Conservation (phyloP, 805 yeast species). For the Saccharomyces paradoxus region DNA sequence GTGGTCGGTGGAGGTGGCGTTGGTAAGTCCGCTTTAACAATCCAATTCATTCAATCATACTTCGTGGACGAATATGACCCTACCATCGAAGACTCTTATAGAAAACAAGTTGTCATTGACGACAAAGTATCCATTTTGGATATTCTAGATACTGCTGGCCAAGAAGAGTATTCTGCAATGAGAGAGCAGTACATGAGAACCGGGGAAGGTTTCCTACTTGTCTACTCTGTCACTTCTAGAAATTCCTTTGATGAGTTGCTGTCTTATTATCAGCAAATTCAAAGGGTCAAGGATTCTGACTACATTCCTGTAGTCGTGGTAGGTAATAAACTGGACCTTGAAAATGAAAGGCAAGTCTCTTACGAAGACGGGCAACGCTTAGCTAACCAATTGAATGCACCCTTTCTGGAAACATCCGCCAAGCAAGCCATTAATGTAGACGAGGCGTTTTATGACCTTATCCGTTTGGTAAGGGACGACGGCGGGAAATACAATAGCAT, state of each 20-base stretch:
- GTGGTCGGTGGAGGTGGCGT: slow-evolving; percentile 99
- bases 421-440: slow-evolving; percentile 87
- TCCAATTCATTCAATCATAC: slow-evolving; percentile 87
- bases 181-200: slow-evolving; percentile 92
- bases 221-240: slow-evolving; percentile 79
- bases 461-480: slow-evolving; percentile 44
- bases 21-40: slow-evolving; percentile 93
- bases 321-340: slow-evolving; percentile 73
- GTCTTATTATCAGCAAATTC: slow-evolving; percentile 71
- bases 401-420: slow-evolving; percentile 88
- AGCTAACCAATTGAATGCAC: slow-evolving; percentile 57
- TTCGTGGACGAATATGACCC: slow-evolving; percentile 98
- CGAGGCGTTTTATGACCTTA: slow-evolving; percentile 66
- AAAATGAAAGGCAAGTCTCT: slow-evolving; percentile 65
- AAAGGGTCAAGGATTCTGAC: slow-evolving; percentile 67
- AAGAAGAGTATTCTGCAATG: slow-evolving; percentile 92
- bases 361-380: slow-evolving; percentile 54
- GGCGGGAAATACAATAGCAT: slow-evolving; percentile 26
- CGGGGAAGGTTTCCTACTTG: slow-evolving; percentile 88
- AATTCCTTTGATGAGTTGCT: slow-evolving; percentile 78
- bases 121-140: slow-evolving; percentile 71
- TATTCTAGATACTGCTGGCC: slow-evolving; percentile 96
- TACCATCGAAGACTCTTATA: slow-evolving; percentile 86
- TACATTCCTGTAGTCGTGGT: slow-evolving; percentile 73
- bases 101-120: slow-evolving; percentile 82